Evolutionary conservation across 176 grass and related monocot species (phyloP), one percentile per base, ranked within the genome.

Genomic region (Cenchrus fungigraminus): DNA sequence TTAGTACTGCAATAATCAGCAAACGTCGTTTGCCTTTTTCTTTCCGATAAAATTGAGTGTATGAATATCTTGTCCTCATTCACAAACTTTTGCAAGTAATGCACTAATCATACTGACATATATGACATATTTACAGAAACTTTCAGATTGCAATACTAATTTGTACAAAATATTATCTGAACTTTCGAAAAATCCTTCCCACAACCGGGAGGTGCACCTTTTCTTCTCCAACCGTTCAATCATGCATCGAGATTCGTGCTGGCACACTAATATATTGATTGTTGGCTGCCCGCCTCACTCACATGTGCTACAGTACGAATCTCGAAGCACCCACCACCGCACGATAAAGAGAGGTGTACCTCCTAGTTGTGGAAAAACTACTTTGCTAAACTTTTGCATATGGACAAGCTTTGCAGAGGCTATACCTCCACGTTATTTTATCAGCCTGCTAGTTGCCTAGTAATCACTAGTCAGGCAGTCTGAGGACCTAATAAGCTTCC

Each of bases 391-490:
- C 11, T 44, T 87, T 50, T 45, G 64, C 61, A 64, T 37, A 61
- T 34, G 44, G 62, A 69, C 71, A 90, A 68, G n/a, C 52, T 83
- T 87, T 76, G 58, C 8, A 79, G 74, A 84, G 76, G 76, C 46
- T 84, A 80, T 37, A 63, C 52, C 61, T 75, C 61, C 62, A 80
- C 8, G 34, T 79, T 79, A 68, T 84, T 80, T 83, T 75, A 54
- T 19, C 80, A 69, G 80, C 29, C 75, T 80, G 10, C 58, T 84
- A 79, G 65, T 72, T 62, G 37, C 62, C 81, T 34, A 2, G 49
- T 51, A 51, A 12, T 75, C n/a, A 69, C 79, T 52, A 74, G 3
- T 68, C 17, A 74, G 29, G 45, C 76, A 63, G 74, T 80, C 43
- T 78, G 64, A 78, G 57, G 19, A 17, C 50, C 88, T 81, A 84